Conservation (phyloP, 305 asterid genomes). For the Galium porrigens region DNA sequence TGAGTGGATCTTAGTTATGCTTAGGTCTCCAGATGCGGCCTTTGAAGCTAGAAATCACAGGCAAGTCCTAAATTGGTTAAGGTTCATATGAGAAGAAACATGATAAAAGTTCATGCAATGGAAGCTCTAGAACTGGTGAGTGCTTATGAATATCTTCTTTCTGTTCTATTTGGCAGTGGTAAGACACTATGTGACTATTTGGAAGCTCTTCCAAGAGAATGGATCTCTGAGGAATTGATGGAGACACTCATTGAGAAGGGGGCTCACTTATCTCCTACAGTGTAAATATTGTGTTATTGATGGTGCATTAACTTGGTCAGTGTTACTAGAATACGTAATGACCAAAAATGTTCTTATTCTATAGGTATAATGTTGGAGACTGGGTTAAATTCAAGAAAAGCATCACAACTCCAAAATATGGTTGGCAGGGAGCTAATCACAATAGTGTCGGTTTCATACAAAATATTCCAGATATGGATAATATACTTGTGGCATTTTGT, state of each 20-base stretch:
- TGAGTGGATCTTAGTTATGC: conserved; percentile 74
- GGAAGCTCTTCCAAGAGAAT: conserved; percentile 94
- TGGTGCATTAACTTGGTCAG: conserved; percentile 10
- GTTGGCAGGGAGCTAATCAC: conserved; percentile 89
- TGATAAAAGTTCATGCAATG: not conserved
- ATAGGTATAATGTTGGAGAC: conserved; percentile 73
- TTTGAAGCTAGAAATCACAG: conserved; percentile 89
- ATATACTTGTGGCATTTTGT: conserved; percentile 69
- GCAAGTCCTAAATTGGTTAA: conserved; percentile 33
- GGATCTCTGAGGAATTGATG: conserved; percentile 91
- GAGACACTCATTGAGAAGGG: conserved; percentile 65
- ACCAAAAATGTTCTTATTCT: conserved; percentile 9
- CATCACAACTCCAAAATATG: conserved; percentile 55
- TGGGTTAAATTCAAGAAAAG: conserved; percentile 86
- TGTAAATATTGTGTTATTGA: conserved; percentile 30
- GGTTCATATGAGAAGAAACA: conserved; percentile 8
- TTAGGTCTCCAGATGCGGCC: conserved; percentile 64
- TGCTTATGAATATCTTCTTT: conserved; percentile 1
- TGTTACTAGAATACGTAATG: not conserved
- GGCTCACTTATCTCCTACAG: conserved; percentile 63
- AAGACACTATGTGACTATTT: conserved; percentile 62
- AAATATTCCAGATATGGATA: conserved; percentile 57
- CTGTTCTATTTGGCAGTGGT: conserved; percentile 49
- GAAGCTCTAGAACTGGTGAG: not conserved
- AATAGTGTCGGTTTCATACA: conserved; percentile 91